phyloP scores from a whole-genome alignment of 1,284 basidiomycete genomes.

The Leccinum angustisporum region DNA sequence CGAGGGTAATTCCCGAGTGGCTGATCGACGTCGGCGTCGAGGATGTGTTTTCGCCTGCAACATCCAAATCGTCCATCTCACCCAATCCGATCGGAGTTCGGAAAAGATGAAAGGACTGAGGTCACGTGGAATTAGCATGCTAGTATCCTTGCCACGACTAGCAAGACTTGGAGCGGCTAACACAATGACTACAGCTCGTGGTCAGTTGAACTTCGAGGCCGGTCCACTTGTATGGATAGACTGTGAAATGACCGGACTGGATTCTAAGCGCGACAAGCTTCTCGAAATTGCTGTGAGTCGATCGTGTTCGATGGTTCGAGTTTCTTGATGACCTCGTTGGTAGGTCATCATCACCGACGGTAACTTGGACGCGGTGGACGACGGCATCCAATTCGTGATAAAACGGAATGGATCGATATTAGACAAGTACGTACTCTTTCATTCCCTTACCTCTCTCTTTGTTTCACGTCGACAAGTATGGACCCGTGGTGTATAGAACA shows the following conservation, averaged over 20 bases:
- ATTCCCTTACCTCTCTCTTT: not conserved
- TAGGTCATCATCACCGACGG: conserved; percentile 84
- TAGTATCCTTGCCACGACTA: not conserved
- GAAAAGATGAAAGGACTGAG: not conserved
- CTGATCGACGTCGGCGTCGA: conserved; percentile 15
- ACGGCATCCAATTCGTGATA: conserved; percentile 73
- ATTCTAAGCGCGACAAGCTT: conserved; percentile 66
- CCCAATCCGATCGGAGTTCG: conserved; percentile 7
- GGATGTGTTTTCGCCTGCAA: conserved; percentile 22
- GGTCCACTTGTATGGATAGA: conserved; percentile 88
- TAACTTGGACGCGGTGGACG: conserved; percentile 70
- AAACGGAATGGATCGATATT: conserved; percentile 60
- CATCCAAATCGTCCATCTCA: conserved; percentile 28
- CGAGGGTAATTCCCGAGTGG: conserved; percentile 41
- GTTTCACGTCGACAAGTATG: conserved; percentile 51
- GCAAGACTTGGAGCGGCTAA: no score
- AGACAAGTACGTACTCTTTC: conserved; percentile 49
- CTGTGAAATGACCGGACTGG: conserved; percentile 83
- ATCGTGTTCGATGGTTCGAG: not conserved
- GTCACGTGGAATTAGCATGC: not conserved
- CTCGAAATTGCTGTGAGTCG: conserved; percentile 68
- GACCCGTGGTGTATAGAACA: conserved; percentile 74
- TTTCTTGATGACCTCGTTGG: not conserved
- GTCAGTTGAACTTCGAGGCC: conserved; percentile 44
- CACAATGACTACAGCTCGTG: conserved; percentile 1